These are phyloP conservation scores for Chaetoscypha palmicola DNA, from an alignment of 2,329 filamentous ascomycete species.

Conservation along the genomic window DNA sequence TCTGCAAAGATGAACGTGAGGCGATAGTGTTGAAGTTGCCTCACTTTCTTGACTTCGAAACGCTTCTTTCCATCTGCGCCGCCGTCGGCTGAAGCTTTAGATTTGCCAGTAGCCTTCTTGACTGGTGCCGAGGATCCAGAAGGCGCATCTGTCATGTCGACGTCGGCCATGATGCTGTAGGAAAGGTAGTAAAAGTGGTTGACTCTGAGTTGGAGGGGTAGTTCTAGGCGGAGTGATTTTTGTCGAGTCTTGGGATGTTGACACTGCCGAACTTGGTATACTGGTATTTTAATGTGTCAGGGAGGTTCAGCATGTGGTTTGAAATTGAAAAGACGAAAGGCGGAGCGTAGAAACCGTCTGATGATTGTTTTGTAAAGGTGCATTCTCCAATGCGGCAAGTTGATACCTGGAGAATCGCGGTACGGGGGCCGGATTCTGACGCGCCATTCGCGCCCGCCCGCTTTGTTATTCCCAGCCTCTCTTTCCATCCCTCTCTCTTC, in stretches of 20 bases:
- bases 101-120: conserved; percentile 44
- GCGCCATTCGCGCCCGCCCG: neutral
- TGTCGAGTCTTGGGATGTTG: too few species aligned
- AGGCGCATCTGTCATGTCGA: conserved; percentile 90
- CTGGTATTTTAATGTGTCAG: too few species aligned
- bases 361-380: neutral
- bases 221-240: neutral
- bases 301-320: too few species aligned
- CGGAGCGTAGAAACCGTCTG: too few species aligned
- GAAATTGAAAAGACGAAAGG: too few species aligned
- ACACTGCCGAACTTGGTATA: too few species aligned
- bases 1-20: too few species aligned
- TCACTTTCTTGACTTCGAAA: conserved; percentile 98
- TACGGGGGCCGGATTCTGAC: neutral
- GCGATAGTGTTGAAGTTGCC: conserved; percentile 10
- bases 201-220: conserved; percentile 3
- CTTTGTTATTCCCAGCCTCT: neutral
- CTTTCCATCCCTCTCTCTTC: neutral
- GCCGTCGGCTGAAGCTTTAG: conserved; percentile 43
- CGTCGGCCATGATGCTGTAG: conserved; percentile 68
- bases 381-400: neutral
- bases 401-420: neutral
- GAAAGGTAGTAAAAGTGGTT: conserved; percentile 25
- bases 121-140: conserved; percentile 42
- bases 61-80: conserved; percentile 73